Evolutionary conservation across 2,329 filamentous ascomycete species (phyloP), one percentile per base, ranked within the genome.

Genomic region (Ceratocystis lukuohia): DNA sequence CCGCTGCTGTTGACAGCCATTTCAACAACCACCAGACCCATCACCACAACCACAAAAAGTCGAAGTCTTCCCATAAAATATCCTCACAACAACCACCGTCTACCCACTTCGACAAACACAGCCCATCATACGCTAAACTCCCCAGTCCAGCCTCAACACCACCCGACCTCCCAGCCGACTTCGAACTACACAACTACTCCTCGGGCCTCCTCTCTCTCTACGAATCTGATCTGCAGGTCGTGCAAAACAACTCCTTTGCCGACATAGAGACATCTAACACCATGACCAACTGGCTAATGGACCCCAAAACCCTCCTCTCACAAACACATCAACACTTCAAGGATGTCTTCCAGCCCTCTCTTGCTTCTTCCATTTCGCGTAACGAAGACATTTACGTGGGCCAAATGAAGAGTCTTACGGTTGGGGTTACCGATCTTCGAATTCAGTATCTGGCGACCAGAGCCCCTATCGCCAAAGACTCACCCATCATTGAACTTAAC

Each of bases 51-150:
- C 83, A 88, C 1, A 96, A 96, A 75, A 91, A 91, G 72, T 74
- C 87, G 1, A 96, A 96, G 76, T 86, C 82, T n/a, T 85, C 82
- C 61, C 93, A 96, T 77, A 88, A 88, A 69, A 76, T 88, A 0
- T 91, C 86, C 41, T 86, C 87, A 67, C 96, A 30, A 37, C 56
- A 33, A 30, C 33, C 92, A 1, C 78, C 89, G 69, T 86, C 84
- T 71, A 88, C 87, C n/a, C 79, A 87, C 63, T 80, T 84, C 30
- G 78, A 83, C 57, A 84, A 87, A 71, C 83, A 86, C 68, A 85
- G 84, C 67, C 82, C 88, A 65, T 82, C 82, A 1, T 82, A 85
- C 37, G 80, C 82, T 66, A 80, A 87, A 75, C 79, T 85, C 74
- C 76, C 85, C 33, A 96, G 91, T 74, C 88, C 91, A 62, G 88